Conservation (phyloP, 2,329 filamentous ascomycete species). For the Neofusicoccum laricinum region DNA sequence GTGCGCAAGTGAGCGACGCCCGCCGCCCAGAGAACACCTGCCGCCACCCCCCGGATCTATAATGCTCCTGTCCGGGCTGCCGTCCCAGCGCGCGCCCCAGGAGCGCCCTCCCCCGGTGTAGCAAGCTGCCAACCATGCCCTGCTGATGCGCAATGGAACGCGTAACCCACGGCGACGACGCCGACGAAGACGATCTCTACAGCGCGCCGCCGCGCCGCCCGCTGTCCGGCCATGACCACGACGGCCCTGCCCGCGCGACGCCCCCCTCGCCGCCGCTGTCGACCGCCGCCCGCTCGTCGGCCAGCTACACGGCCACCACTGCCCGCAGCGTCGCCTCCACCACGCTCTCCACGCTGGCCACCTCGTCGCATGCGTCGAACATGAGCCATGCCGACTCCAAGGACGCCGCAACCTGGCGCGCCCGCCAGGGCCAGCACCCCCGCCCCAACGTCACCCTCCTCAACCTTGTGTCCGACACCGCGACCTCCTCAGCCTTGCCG, state of each 20-base stretch:
- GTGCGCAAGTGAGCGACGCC: neutral
- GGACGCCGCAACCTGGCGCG: neutral
- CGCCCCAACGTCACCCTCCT: slow-evolving; percentile 34
- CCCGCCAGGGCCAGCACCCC: slow-evolving; percentile 22
- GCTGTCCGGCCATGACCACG: neutral
- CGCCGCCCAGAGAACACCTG: neutral
- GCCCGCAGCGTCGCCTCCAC: slow-evolving; percentile 16
- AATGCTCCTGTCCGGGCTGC: slow-evolving; percentile 5
- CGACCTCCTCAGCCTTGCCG: slow-evolving; percentile 37
- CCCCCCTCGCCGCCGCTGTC: slow-evolving; percentile 12
- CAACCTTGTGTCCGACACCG: slow-evolving; percentile 37
- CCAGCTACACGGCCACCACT: slow-evolving; percentile 16
- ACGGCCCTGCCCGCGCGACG: neutral
- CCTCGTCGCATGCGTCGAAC: slow-evolving; percentile 12
- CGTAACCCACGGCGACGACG: slow-evolving; percentile 8
- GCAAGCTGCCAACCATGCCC: neutral
- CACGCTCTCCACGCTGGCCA: slow-evolving; percentile 10
- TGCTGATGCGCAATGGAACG: slow-evolving; percentile 15
- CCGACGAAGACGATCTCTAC: slow-evolving; percentile 17
- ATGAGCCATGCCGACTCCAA: slow-evolving; percentile 12
- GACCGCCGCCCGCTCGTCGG: slow-evolving; percentile 12
- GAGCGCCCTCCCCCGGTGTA: neutral
- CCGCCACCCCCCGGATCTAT: neutral
- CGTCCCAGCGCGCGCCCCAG: neutral
- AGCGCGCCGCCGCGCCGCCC: slow-evolving; percentile 17